Conservation (phyloP, 163 green algal species). For the Trebouxia gelatinosa region DNA sequence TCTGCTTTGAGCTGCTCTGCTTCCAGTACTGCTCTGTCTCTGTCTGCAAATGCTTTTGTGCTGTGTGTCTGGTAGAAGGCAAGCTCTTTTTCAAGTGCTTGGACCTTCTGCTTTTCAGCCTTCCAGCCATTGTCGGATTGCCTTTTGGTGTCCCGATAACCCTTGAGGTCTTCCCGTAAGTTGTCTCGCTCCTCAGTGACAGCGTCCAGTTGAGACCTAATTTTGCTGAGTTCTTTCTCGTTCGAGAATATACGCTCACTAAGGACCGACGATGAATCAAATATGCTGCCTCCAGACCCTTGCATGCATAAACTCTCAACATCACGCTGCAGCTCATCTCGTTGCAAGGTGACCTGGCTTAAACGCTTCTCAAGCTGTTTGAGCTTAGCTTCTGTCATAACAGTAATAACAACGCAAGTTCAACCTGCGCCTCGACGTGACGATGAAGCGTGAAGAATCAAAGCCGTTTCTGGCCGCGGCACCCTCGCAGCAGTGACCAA, state of each 20-base stretch:
- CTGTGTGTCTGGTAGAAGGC: constrained; percentile 41
- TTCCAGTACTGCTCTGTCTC: constrained; percentile 37
- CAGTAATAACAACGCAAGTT: too few relatives aligned
- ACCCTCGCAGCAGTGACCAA: too few relatives aligned
- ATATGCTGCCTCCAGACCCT: constrained; percentile 24
- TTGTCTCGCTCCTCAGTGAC: constrained; percentile 35
- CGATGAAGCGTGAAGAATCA: too few relatives aligned
- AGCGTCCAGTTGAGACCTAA: constrained; percentile 30
- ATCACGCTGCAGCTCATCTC: constrained; percentile 40
- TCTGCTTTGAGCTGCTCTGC: constrained; percentile 35
- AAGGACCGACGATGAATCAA: constrained; percentile 29
- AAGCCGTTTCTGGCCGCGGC: too few relatives aligned
- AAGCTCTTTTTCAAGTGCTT: constrained; percentile 39
- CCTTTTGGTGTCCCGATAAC: constrained; percentile 31
- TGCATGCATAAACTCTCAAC: constrained; percentile 43
- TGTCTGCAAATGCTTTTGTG: constrained; percentile 26
- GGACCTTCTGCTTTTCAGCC: constrained; percentile 15
- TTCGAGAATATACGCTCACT: constrained; percentile 39
- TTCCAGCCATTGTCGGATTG: constrained; percentile 35
- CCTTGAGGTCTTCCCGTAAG: constrained; percentile 34
- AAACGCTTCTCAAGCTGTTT: constrained; percentile 34
- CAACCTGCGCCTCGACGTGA: too few relatives aligned
- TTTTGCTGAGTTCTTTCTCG: constrained; percentile 36
- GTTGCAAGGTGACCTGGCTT: constrained; percentile 8
- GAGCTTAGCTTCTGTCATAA: constrained; percentile 30